These are phyloP conservation scores for Penicillium parvum DNA, from an alignment of 495 filamentous ascomycete species.

Conservation along the genomic window DNA sequence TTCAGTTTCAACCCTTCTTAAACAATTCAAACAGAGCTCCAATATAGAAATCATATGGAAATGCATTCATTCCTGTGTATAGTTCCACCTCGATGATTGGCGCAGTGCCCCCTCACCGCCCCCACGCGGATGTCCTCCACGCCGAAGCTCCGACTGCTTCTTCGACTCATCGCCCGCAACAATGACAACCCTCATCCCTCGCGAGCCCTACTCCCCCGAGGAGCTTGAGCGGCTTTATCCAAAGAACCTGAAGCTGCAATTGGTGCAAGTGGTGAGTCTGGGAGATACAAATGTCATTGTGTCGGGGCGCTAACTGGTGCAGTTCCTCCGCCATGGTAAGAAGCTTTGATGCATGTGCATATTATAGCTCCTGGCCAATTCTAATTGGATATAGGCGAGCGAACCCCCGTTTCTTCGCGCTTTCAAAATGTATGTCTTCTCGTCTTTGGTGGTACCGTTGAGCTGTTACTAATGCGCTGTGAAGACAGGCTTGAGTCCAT, in stretches of 20 bases:
- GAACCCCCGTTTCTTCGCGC: slow-evolving; percentile 77
- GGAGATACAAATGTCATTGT: neutral
- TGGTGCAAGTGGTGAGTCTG: slow-evolving; percentile 73
- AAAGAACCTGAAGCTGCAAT: slow-evolving; percentile 67
- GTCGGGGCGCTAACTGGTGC: slow-evolving; percentile 14
- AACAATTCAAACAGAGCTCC: too few species aligned
- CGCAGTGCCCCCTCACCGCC: slow-evolving; percentile 14
- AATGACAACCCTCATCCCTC: slow-evolving; percentile 77
- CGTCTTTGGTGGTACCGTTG: neutral
- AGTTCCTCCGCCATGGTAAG: slow-evolving; percentile 82
- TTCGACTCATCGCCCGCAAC: slow-evolving; percentile 12
- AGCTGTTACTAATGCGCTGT: slow-evolving; percentile 18
- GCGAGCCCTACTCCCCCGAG: slow-evolving; percentile 70
- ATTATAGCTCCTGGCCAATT: neutral
- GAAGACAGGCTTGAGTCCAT: slow-evolving; percentile 69
- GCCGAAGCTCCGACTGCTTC: slow-evolving; percentile 2
- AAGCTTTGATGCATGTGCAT: slow-evolving; percentile 2
- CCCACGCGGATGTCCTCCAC: slow-evolving; percentile 5
- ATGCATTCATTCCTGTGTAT: too few species aligned
- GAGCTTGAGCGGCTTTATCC: slow-evolving; percentile 86
- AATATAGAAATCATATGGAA: too few species aligned
- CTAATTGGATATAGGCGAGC: slow-evolving; percentile 54
- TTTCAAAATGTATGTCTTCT: slow-evolving; percentile 68
- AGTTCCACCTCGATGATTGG: neutral
- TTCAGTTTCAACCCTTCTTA: too few species aligned